Conservation (phyloP, 164 flowering plant genomes). For the Stephania cephalantha region DNA sequence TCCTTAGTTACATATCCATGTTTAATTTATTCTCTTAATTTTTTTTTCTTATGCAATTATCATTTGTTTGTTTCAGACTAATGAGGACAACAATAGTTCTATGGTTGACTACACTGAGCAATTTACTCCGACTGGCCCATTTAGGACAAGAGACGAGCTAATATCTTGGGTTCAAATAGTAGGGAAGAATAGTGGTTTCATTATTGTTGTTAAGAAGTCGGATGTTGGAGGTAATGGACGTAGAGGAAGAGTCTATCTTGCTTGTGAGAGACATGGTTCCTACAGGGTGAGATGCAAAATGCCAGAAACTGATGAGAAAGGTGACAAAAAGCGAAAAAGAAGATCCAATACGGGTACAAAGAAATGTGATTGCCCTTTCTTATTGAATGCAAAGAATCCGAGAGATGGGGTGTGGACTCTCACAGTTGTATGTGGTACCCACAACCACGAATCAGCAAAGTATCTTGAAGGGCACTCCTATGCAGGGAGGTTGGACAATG, state of each 20-base stretch:
- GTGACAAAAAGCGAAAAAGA: background rate
- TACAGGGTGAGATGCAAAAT: background rate
- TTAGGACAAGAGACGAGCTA: background rate
- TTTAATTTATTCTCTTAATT: too few species aligned
- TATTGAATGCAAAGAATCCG: background rate
- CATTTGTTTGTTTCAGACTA: too few species aligned
- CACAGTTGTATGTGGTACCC: background rate
- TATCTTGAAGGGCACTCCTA: conserved; percentile 2
- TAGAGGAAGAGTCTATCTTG: background rate
- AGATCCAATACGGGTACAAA: background rate
- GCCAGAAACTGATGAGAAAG: background rate
- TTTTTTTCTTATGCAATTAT: too few species aligned
- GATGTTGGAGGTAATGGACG: background rate
- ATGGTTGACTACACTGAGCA: background rate
- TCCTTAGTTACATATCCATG: too few species aligned
- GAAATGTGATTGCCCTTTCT: background rate
- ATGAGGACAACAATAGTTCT: too few species aligned
- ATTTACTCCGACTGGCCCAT: background rate
- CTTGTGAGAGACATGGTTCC: conserved; percentile 1
- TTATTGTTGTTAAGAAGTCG: background rate
- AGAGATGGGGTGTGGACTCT: background rate
- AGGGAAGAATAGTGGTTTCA: background rate
- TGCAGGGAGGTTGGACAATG: background rate
- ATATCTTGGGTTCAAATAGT: background rate
- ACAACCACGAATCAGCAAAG: background rate